Conservation (phyloP, 352 stramenopile genomes). For the Phytophthora agathidicida region DNA sequence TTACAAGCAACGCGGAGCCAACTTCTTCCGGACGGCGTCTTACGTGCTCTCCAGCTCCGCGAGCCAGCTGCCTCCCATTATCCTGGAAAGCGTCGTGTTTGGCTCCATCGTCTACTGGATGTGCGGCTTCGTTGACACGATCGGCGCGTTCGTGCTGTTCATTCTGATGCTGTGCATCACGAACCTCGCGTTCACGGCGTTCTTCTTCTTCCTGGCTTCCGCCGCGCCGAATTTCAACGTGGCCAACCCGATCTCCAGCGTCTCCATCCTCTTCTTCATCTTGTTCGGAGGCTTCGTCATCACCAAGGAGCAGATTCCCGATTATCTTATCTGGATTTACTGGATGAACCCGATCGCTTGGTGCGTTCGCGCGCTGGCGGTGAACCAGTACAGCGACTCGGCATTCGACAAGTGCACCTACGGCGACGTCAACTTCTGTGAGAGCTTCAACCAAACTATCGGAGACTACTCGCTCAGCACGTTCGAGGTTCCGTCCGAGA, state of each 20-base stretch:
- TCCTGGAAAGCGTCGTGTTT: conserved; percentile 55
- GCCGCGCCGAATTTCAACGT: conserved; percentile 24
- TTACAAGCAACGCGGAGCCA: conserved; percentile 15
- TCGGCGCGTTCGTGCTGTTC: conserved; percentile 24
- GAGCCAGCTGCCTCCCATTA: conserved; percentile 4
- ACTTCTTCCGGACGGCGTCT: conserved; percentile 12
- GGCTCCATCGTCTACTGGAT: conserved; percentile 56
- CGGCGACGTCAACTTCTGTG: conserved; percentile 5
- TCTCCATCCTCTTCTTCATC: conserved; percentile 18
- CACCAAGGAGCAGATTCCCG: conserved; percentile 14
- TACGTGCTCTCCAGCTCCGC: conserved; percentile 11
- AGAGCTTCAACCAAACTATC: background rate
- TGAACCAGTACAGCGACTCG: conserved; percentile 18
- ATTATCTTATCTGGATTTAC: conserved; percentile 20
- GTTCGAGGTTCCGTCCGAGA: conserved; percentile 15
- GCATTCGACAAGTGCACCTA: conserved; percentile 5
- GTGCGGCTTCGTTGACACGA: conserved; percentile 44
- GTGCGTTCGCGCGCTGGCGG: conserved; percentile 6
- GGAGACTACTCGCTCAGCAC: conserved; percentile 10
- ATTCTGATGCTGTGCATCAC: conserved; percentile 55
- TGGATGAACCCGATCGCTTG: conserved; percentile 14
- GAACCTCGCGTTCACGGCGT: conserved; percentile 33
- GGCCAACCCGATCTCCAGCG: conserved; percentile 16
- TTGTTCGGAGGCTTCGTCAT: conserved; percentile 11
- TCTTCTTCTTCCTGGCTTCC: conserved; percentile 34